Evolutionary conservation across 192 early-diverging fungal species (phyloP), one percentile per base, ranked within the genome.

Genomic region (Coemansia sp.): DNA sequence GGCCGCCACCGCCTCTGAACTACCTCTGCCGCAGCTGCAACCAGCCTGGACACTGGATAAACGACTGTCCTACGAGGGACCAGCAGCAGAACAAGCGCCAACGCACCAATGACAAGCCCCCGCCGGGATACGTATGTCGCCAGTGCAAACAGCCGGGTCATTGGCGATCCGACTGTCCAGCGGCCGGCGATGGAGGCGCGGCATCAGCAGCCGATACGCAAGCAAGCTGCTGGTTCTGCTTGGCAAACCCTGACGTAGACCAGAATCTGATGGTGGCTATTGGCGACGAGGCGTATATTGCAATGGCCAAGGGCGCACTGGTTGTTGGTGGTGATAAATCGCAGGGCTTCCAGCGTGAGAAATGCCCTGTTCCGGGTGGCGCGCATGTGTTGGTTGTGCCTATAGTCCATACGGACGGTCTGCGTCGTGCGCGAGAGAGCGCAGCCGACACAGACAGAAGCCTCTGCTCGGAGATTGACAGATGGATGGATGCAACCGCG

Each of bases 191-290:
- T 43, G 65, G 64, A 37, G 44, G 41, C 39, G 37, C 77, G n/a
- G 13, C 16, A 25, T 55, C 53, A 1, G 54, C 51, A 14, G 48
- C 58, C 46, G 32, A 58, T 13, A 38, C 38, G 46, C 66, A 57
- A 17, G 38, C 69, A 38, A 84, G 88, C 5, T 98, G 97, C 80
- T 98, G 97, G 97, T 98, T 98, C 77, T 98, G 97, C 73, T 81
- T 98, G 53, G 86, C 93, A 0, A 96, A 94, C 67, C 95, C 96
- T 1, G 89, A 91, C 44, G 79, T 96, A 22, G 92, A 91, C 69
- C 93, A 94, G 77, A 94, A 97, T 56, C 83, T 98, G 64, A 93
- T 98, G 71, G 87, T 90, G 3, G 87, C 90, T 1, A 91, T 97
- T 75, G 91, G 89, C 5, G 78, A 83, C 17, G 91, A 97, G 62